A percentile compares a stretch with the other conserved stretches of the same genome.
These are phyloP conservation scores for Boletellus dicymbophilus DNA, from an alignment of 1,284 basidiomycete genomes.

Conservation along the genomic window DNA sequence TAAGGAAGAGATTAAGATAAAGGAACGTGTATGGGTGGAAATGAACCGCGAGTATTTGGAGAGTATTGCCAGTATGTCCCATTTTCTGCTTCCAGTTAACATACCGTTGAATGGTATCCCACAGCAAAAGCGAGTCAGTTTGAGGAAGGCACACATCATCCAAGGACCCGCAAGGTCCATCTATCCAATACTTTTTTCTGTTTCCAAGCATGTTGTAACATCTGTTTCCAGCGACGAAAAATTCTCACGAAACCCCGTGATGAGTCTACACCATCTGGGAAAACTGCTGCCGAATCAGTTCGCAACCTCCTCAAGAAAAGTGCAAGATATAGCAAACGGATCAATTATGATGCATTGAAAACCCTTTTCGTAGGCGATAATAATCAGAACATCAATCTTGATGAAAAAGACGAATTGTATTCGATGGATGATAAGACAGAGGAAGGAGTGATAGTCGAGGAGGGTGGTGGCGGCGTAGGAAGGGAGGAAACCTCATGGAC, in stretches of 20 bases:
- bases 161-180: conserved; percentile 77
- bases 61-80: conserved; percentile 74
- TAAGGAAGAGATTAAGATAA: conserved; percentile 86
- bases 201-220: not conserved
- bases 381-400: conserved; percentile 33
- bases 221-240: conserved; percentile 60
- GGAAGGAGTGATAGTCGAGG: conserved; percentile 46
- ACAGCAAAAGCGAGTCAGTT: conserved; percentile 70
- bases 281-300: conserved; percentile 79
- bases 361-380: conserved; percentile 66
- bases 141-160: conserved; percentile 44
- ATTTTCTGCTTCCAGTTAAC: conserved; percentile 6
- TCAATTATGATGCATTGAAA: conserved; percentile 87
- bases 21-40: conserved; percentile 97
- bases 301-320: conserved; percentile 81
- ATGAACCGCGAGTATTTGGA: conserved; percentile 94
- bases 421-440: conserved; percentile 54
- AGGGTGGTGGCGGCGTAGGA: conserved; percentile 40
- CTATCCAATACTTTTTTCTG: conserved; percentile 34
- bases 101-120: conserved; percentile 46
- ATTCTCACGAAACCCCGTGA: conserved; percentile 70
- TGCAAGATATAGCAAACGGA: conserved; percentile 82
- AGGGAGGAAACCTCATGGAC: conserved; percentile 13
- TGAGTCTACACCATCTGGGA: conserved; percentile 69
- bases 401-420: conserved; percentile 40